phyloP scores from a whole-genome alignment of 331 rosid species.

The Telfairia occidentalis region DNA sequence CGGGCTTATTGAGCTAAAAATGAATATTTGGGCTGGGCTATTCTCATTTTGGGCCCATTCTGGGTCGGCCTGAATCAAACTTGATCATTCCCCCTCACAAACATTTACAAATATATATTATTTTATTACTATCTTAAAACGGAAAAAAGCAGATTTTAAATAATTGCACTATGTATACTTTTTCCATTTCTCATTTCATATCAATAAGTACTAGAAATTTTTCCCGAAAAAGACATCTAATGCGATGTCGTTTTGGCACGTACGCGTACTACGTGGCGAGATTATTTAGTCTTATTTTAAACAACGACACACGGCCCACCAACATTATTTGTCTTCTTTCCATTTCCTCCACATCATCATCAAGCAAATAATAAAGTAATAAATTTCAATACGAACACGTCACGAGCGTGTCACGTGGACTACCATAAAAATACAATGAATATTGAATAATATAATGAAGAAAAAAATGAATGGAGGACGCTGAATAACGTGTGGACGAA shows the following conservation, averaged over 20 bases:
- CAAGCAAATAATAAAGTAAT: not conserved
- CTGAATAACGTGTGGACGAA: not conserved
- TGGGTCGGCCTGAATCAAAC: no score
- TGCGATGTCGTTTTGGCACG: not conserved
- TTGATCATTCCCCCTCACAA: no score
- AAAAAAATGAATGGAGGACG: not conserved
- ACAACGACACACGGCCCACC: not conserved
- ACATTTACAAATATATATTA: no score
- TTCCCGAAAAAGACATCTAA: no score
- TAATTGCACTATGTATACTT: no score
- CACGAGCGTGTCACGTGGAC: slow-evolving; percentile 5
- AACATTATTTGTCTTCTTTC: not conserved
- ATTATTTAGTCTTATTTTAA: not conserved
- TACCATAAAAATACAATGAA: not conserved
- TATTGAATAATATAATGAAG: not conserved
- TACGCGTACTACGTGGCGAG: not conserved
- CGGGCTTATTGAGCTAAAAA: not conserved
- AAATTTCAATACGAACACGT: not conserved
- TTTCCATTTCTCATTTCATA: no score
- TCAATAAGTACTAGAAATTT: no score
- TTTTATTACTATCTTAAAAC: no score
- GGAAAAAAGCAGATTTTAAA: no score
- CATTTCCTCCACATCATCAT: not conserved
- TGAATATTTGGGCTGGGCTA: not conserved
- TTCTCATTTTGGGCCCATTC: not conserved